Base-by-base conservation (phyloP, 2,329 filamentous ascomycete species). In the Alternaria triticina region DNA sequence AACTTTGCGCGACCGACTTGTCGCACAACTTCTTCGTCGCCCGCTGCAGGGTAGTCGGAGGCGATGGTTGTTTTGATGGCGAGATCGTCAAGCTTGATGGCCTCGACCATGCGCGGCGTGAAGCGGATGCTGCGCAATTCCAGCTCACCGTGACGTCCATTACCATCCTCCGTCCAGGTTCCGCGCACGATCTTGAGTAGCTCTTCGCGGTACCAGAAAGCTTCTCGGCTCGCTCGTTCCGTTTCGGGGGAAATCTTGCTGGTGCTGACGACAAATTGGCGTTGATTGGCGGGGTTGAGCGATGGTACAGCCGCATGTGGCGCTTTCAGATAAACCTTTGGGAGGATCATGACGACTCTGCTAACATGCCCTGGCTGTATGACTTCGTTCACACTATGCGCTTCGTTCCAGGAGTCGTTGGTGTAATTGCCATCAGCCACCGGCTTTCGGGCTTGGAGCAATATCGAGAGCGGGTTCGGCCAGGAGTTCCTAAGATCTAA, bases 211-310 rank as follows among this genome's bases (percentile, higher is more conserved):
- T 93, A 97, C 94, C 94, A 97, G 77, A 97, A 97, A 0, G 90
- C 89, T 80, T 97, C 93, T 55, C 94, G 86, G 64, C 86, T 91
- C 12, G 89, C 87, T 33, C 91, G 88, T 80, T 97, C 94, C 46
- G 87, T 87, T 67, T 96, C 93, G 0, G 93, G 91, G 0, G 91
- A 90, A 59, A 94, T 88, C 71, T 92, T 92, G 74, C 88, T 90
- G 15, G 90, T 88, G 79, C 91, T 96, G 46, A 97, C 92, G 28
- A 97, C 92, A 72, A 97, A 97, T 75, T 97, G 94, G n/a, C 94
- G 88, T 74, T 93, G 91, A n/a, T 91, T 89, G 0, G 90, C 89
- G 1, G 91, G 91, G 69, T 95, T 94, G 10, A 97, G 84, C 1
- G 89, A 90, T 1, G 94, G 94, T 43, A 97, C 92, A 2, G 90